A percentile compares a stretch with the other conserved stretches of the same genome.
Evolutionary conservation across 768 basidiomycete species (phyloP).

Genomic region (Hortiboletus campestris): DNA sequence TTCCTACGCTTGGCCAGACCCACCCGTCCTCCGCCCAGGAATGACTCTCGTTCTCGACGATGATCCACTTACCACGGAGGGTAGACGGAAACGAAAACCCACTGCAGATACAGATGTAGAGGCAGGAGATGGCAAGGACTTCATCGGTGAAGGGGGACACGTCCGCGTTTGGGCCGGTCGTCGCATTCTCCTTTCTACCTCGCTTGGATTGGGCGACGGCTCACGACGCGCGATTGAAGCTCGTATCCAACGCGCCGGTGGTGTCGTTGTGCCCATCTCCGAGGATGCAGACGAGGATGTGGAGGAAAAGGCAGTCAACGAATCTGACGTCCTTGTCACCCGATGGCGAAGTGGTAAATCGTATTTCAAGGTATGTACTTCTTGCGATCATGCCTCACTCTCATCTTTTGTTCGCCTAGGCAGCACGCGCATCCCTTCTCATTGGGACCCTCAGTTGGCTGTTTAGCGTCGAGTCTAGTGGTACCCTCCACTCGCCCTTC

Average conservation of each 20-base stretch:
- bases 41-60: constrained; percentile 16
- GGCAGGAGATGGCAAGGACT: constrained; percentile 5
- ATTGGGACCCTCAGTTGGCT: constrained; percentile 85
- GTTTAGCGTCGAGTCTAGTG: constrained; percentile 70
- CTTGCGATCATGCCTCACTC: background rate
- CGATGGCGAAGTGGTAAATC: constrained; percentile 64
- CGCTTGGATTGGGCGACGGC: constrained; percentile 50
- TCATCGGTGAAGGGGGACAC: constrained; percentile 27
- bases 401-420: constrained; percentile 39
- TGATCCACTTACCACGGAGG: constrained; percentile 13
- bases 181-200: constrained; percentile 58
- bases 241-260: constrained; percentile 62
- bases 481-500: constrained; percentile 58
- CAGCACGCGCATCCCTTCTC: constrained; percentile 39
- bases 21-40: constrained; percentile 42
- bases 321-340: constrained; percentile 75
- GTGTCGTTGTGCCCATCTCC: constrained; percentile 51
- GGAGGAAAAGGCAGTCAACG: constrained; percentile 35
- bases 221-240: constrained; percentile 55
- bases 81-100: constrained; percentile 23
- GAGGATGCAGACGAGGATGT: constrained; percentile 38
- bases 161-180: constrained; percentile 58
- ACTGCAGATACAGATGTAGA: constrained; percentile 26
- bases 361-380: constrained; percentile 59
- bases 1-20: constrained; percentile 75